Evolutionary conservation across 2,329 filamentous ascomycete species (phyloP).

Genomic region (Fusarium paranaense): DNA sequence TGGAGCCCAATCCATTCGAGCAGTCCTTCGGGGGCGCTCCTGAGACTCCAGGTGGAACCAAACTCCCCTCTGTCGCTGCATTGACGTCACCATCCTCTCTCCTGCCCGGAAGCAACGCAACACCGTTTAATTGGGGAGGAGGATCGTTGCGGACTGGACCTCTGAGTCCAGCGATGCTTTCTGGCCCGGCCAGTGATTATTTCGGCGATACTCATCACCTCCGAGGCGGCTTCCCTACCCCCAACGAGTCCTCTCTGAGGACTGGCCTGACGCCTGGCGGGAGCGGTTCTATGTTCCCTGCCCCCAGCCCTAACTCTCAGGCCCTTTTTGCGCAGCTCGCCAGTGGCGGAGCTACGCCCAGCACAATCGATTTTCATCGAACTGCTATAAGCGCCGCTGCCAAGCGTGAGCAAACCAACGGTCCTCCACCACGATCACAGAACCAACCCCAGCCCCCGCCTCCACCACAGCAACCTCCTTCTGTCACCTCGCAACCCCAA

Average conservation of each 20-base stretch:
- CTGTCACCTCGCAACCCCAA: slow-evolving; percentile 66
- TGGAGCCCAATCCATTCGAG: slow-evolving; percentile 97
- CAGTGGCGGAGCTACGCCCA: slow-evolving; percentile 86
- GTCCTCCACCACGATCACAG: slow-evolving; percentile 45
- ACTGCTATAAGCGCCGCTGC: slow-evolving; percentile 86
- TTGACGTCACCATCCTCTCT: slow-evolving; percentile 91
- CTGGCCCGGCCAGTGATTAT: slow-evolving; percentile 87
- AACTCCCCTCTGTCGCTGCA: slow-evolving; percentile 89
- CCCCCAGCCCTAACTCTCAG: slow-evolving; percentile 87
- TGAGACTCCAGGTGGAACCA: slow-evolving; percentile 85
- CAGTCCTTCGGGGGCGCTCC: slow-evolving; percentile 83
- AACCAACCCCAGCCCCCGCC: slow-evolving; percentile 53
- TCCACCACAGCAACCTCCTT: slow-evolving; percentile 39
- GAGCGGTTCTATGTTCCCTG: slow-evolving; percentile 97
- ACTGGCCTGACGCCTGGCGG: slow-evolving; percentile 94
- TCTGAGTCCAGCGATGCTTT: slow-evolving; percentile 96
- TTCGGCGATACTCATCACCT: slow-evolving; percentile 84
- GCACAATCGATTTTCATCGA: slow-evolving; percentile 93
- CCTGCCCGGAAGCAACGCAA: slow-evolving; percentile 77
- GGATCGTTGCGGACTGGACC: slow-evolving; percentile 92
- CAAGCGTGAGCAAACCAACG: slow-evolving; percentile 64
- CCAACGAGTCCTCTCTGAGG: slow-evolving; percentile 93
- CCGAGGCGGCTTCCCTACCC: slow-evolving; percentile 88
- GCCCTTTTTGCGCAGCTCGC: slow-evolving; percentile 83
- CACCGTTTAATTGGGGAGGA: slow-evolving; percentile 81